These are phyloP conservation scores for Citeromyces matritensis DNA, from an alignment of 805 yeast species.

Conservation along the genomic window DNA sequence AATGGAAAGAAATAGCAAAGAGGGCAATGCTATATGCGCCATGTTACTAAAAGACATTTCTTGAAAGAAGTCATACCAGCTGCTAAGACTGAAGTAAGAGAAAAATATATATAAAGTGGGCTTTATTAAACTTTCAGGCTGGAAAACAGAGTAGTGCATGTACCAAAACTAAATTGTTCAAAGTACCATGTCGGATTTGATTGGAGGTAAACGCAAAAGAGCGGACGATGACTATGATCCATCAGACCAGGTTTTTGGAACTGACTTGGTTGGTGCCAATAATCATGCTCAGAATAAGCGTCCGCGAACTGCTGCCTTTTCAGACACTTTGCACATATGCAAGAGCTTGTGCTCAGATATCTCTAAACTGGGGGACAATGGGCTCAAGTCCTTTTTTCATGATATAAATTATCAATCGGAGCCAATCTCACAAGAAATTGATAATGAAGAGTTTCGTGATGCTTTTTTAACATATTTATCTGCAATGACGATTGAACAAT, in stretches of 20 bases:
- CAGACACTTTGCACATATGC: conserved; percentile 6
- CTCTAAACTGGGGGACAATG: conserved; percentile 42
- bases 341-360: conserved; percentile 33
- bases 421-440: conserved; percentile 53
- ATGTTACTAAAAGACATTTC: too few relatives aligned
- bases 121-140: too few relatives aligned
- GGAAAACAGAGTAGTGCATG: too few relatives aligned
- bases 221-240: not conserved
- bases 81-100: too few relatives aligned
- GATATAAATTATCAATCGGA: conserved; percentile 52
- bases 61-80: too few relatives aligned
- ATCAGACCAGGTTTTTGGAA: not conserved
- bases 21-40: too few relatives aligned
- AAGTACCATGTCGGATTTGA: conserved; percentile 1
- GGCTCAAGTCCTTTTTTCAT: conserved; percentile 15
- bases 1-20: too few relatives aligned
- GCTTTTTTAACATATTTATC: conserved; percentile 48
- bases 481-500: conserved; percentile 74
- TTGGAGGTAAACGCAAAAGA: not conserved
- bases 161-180: not conserved
- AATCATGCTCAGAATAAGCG: conserved; percentile 12
- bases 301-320: too few relatives aligned
- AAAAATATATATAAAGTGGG: too few relatives aligned
- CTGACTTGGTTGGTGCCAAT: not conserved
- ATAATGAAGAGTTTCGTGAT: conserved; percentile 41